phyloP scores from a whole-genome alignment of 257 asterid species.

The Nicotiana knightiana region DNA sequence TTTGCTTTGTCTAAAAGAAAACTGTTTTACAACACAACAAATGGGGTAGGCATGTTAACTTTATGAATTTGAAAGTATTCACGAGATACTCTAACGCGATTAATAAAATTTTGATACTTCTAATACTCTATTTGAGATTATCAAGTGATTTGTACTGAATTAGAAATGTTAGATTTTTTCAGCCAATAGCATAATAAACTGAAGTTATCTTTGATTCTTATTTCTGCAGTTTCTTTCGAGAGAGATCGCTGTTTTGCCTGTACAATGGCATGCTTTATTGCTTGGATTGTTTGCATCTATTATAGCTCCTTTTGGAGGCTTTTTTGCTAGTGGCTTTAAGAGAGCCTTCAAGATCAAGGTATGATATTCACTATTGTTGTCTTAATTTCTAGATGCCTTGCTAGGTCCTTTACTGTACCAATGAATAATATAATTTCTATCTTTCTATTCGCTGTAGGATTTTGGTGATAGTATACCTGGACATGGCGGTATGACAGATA shows the following conservation, averaged over 20 bases:
- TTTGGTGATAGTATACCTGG: conserved; percentile 99
- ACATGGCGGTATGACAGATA: conserved; percentile 96
- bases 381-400: neutral
- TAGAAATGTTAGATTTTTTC: neutral
- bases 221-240: conserved; percentile 57
- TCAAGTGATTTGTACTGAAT: neutral
- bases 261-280: conserved; percentile 80
- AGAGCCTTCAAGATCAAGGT: conserved; percentile 99
- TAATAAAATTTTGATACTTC: neutral
- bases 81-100: neutral
- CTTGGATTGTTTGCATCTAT: conserved; percentile 90
- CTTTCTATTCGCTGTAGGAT: conserved; percentile 49
- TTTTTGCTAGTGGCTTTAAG: conserved; percentile 97
- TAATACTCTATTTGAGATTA: neutral
- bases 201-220: conserved; percentile 2
- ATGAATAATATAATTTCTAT: neutral
- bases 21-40: too few relatives aligned
- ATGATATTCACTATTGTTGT: conserved; percentile 7
- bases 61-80: neutral
- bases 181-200: neutral
- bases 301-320: conserved; percentile 99
- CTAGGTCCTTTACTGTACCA: neutral
- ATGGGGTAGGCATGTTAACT: too few relatives aligned
- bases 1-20: too few relatives aligned
- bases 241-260: conserved; percentile 57